Evolutionary conservation across 31 red algal species (phyloP).

Genomic region (Asparagopsis taxiformis): DNA sequence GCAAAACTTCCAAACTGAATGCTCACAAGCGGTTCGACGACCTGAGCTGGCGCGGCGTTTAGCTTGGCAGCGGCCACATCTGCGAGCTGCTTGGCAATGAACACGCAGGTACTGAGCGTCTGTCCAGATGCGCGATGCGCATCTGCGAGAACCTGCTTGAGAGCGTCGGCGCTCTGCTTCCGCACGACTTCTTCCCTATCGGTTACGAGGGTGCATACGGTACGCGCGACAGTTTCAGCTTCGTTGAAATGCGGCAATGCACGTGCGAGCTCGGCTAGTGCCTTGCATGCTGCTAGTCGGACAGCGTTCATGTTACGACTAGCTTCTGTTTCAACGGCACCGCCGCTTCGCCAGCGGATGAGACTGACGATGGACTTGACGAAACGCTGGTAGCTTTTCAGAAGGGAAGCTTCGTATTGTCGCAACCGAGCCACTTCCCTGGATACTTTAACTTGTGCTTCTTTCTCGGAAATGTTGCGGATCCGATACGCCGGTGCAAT

Average conservation of each 20-base stretch:
- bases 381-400: conserved; percentile 45
- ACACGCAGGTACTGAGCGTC: conserved; percentile 30
- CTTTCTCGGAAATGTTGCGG: conserved; percentile 54
- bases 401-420: conserved; percentile 56
- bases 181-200: conserved; percentile 35
- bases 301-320: conserved; percentile 28
- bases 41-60: conserved; percentile 36
- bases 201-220: conserved; percentile 36
- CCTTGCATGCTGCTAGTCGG: conserved; percentile 38
- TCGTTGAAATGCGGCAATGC: conserved; percentile 70
- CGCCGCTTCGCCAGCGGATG: conserved; percentile 17
- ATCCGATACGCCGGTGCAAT: conserved; percentile 67
- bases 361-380: conserved; percentile 49
- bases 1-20: conserved; percentile 65
- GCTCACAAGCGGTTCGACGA: conserved; percentile 48
- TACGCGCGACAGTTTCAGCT: conserved; percentile 18
- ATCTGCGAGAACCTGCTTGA: conserved; percentile 38
- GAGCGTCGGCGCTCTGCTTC: conserved; percentile 18
- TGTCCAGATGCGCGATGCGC: conserved; percentile 62
- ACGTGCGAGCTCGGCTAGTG: conserved; percentile 26
- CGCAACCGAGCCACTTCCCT: conserved; percentile 59
- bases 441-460: conserved; percentile 68
- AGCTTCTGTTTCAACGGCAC: conserved; percentile 11
- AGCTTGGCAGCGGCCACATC: conserved; percentile 25
- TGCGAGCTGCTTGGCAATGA: conserved; percentile 56